Evolutionary conservation across 2,329 filamentous ascomycete genomes (phyloP), one percentile per base, ranked within the genome.

Genomic region (Penicillium sp.): DNA sequence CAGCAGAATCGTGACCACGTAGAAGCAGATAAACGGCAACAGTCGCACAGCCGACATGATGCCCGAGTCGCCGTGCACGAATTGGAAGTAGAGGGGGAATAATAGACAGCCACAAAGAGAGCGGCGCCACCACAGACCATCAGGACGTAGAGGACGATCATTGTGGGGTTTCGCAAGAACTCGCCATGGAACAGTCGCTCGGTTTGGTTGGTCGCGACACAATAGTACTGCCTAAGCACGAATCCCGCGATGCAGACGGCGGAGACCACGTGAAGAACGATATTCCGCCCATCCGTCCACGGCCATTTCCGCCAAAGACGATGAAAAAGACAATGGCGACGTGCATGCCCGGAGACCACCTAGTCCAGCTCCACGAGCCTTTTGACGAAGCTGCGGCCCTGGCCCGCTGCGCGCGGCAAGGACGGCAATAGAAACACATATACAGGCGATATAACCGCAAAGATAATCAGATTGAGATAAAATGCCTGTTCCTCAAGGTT

Each of bases 21-120:
- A 33, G 3, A 60, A n/a, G n/a, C 45, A 36, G 28, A 65, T 53
- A 23, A 58, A 61, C 0, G 62, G 63, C 7, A 66, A 48, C 0
- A 68, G 48, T 1, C 59, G 59, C 1, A 67, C 58, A 1, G 57
- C 58, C 2, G 61, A 48, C 23, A 36, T 36, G 2, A 63, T 23
- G 1, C 56, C 59, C 0, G 48, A 57, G 28, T 74, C 72, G 4
- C 69, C 69, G 2, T 60, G 64, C 0, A 65, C 66, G 51, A 79
- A 80, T 41, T 76, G 71, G 55, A 79, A 79, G 59, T 69, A 78
- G 0, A 79, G 59, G 0, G 77, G 77, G 6, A 75, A 57, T 75
- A 80, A 59, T 79, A 80, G 5, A 75, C 60, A 0, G 64, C 30
- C 9, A 56, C 23, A 35, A 68, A 70, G 27, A 67, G 49, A 7